Evolutionary conservation across 371 early-diverging fungal genomes (phyloP), one percentile per base, ranked within the genome.

Genomic region (Apophysomyces trapeziformis): DNA sequence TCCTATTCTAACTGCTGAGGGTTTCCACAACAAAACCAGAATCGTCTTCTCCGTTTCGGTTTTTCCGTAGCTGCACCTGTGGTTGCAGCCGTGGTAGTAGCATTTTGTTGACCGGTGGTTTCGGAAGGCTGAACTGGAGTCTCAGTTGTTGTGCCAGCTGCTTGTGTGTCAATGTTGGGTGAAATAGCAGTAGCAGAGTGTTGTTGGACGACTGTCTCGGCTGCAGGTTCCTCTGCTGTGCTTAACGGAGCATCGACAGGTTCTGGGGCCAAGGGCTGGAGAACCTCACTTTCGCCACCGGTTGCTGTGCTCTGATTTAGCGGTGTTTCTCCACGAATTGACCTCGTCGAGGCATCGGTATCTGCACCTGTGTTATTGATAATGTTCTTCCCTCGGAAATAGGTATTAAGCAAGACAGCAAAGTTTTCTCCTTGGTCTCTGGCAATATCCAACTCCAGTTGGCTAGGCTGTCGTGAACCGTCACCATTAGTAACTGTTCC

Each of bases 401-500:
- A 82, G 1, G 81, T 71, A 57, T 66, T 65, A 3, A 87, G 76
- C 37, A 85, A 54, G 37, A 77, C 74, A 50, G 87, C 90, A 79
- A 90, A 92, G 61, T 79, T 73, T 66, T 85, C 82, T 47, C 91
- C 92, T 77, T 92, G 92, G 37, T 72, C 67, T 38, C 61, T 69
- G 12, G 93, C 95, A 54, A 92, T 81, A 26, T 73, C 87, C 14
- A 87, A 66, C 74, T 95, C 96, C 39, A 75, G 77, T 57, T 81
- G 80, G 32, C 81, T 74, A 7, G 89, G 86, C 67, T 85, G 82
- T 35, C 92, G 83, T 12, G 84, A 78, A 0, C 92, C 95, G 66
- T 94, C 91, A 39, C 87, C 82, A 61, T 74, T 71, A 1, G 93
- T 85, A 41, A 95, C 67, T 14, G 93, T 87, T 54, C 88, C 89